Evolutionary conservation across 2,329 filamentous ascomycete species (phyloP), one percentile per base, ranked within the genome.

Genomic region (Pyrenochaeta sp.): DNA sequence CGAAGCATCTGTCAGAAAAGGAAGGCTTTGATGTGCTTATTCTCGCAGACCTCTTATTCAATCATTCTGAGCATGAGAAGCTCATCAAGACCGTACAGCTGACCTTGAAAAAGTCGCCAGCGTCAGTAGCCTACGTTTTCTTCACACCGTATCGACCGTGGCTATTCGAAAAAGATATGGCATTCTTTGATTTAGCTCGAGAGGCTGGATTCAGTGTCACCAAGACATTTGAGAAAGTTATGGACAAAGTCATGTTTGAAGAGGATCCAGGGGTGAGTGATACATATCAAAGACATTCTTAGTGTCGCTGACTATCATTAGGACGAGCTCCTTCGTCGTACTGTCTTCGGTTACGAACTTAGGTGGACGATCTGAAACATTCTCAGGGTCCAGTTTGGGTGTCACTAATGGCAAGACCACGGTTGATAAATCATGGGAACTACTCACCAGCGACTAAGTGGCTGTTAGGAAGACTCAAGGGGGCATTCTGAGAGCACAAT

Each of bases 131-230:
- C 2, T 85, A 93, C 66, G 92, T 97, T 7, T 96, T 97, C 75
- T 98, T 97, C 79, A 96, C 93, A 0, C 93, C 91, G 17, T 97
- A 98, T 77, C 83, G 95, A 58, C 93, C 94, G 1, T 97, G 93
- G 93, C 80, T 97, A 69, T 82, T 90, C 66, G 84, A 92, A 58
- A 90, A 92, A 75, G 95, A 97, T 68, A 81, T 96, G 72, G 85
- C 84, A 3, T 97, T 97, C 79, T 97, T 97, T 71, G 90, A 92
- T 43, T 69, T 92, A 51, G 90, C 89, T 4, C 81, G 85, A 54
- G 84, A 85, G 45, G 82, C 81, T 43, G 92, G 92, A 0, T 90
- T 97, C 56, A 77, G 77, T 14, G 92, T 97, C 2, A 87, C 88
- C 60, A 91, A 94, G 79, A 82, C 96, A 30, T 80, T 93, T 42